phyloP scores from a whole-genome alignment of 805 yeast species.

The Schwanniomyces polymorphus region DNA sequence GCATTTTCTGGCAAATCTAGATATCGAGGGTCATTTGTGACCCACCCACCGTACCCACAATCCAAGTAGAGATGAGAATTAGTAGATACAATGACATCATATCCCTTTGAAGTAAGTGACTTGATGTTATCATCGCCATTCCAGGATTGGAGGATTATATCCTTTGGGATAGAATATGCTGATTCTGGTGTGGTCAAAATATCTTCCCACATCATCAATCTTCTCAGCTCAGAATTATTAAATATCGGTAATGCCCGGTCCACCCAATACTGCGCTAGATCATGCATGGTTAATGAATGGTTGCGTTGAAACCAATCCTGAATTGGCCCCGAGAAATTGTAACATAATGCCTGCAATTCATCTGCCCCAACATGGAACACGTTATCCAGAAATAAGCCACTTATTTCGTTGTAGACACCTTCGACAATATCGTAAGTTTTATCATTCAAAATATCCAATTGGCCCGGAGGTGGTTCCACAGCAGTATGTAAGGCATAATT shows the following conservation, averaged over 20 bases:
- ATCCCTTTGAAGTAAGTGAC: constrained; percentile 30
- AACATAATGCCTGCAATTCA: constrained; percentile 35
- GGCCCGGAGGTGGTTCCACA: constrained; percentile 43
- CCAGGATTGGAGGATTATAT: constrained; percentile 39
- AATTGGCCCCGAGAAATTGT: constrained; percentile 24
- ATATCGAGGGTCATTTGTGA: constrained; percentile 34
- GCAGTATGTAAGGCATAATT: constrained; percentile 20
- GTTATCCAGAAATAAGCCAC: constrained; percentile 29
- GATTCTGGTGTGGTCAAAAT: constrained; percentile 18
- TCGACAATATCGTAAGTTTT: constrained; percentile 31
- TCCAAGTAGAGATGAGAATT: constrained; percentile 35
- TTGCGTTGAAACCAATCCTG: constrained; percentile 28
- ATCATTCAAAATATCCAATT: constrained; percentile 32
- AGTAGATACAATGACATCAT: constrained; percentile 39
- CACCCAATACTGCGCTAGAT: constrained; percentile 33
- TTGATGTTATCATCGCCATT: constrained; percentile 18
- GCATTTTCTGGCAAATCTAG: constrained; percentile 18
- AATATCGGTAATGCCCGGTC: constrained; percentile 35
- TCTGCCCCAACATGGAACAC: constrained; percentile 45
- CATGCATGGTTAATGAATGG: constrained; percentile 20
- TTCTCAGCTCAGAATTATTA: constrained; percentile 16
- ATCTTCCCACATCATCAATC: constrained; percentile 45
- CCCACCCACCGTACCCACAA: constrained; percentile 41
- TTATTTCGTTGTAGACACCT: constrained; percentile 32
- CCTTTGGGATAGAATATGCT: constrained; percentile 27